Evolutionary conservation across 345 rosid species (phyloP).

Genomic region (Syzygium aqueum): DNA sequence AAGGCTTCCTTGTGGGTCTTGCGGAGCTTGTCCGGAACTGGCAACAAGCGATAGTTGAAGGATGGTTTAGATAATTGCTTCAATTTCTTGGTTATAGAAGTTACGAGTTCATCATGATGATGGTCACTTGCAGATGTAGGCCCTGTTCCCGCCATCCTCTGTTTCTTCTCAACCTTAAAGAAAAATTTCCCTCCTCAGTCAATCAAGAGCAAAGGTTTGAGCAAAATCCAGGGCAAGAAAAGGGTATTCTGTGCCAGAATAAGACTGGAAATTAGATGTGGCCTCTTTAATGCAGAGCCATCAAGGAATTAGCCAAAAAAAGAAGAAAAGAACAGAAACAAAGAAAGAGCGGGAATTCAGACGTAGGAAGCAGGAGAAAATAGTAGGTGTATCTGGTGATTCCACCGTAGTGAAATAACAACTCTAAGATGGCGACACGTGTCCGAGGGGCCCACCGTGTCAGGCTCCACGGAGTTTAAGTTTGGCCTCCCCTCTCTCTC

Average conservation of each 20-base stretch:
- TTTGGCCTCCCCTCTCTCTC: too few relatives aligned
- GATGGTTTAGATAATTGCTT: not conserved
- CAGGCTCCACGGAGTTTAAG: too few relatives aligned
- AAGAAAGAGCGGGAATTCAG: not conserved
- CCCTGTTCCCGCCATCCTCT: not conserved
- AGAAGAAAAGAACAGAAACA: fast-evolving
- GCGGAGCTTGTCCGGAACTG: not conserved
- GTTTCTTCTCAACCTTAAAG: not conserved
- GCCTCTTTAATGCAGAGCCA: not conserved
- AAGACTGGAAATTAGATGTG: not conserved
- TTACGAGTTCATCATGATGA: not conserved
- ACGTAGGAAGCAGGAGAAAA: too few relatives aligned
- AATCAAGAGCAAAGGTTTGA: not conserved
- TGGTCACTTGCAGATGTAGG: not conserved
- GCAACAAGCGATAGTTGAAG: not conserved
- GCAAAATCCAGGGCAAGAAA: not conserved
- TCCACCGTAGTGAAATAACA: too few relatives aligned
- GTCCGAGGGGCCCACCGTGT: too few relatives aligned
- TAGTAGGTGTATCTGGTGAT: too few relatives aligned
- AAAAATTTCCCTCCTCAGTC: not conserved
- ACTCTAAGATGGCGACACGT: too few relatives aligned
- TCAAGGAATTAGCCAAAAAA: not conserved
- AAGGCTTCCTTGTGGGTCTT: not conserved
- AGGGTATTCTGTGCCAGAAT: not conserved
- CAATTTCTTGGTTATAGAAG: not conserved